These are phyloP conservation scores for Pseudognaphalium luteoalbum DNA, from an alignment of 129 eudicot genomes.

Conservation along the genomic window DNA sequence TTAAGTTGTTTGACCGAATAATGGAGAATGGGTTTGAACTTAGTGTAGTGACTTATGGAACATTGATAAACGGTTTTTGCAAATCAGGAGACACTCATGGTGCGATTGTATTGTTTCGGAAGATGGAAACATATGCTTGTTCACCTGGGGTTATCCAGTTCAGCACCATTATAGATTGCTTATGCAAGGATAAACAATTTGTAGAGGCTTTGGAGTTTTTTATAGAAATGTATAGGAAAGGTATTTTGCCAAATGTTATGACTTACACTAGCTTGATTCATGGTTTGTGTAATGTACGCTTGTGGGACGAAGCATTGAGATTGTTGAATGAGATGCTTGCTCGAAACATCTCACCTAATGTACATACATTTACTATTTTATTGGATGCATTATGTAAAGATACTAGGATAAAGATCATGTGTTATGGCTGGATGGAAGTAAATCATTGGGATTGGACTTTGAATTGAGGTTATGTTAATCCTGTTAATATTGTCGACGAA, in stretches of 20 bases:
- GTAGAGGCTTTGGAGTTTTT: constrained; percentile 28
- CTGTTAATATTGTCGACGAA: too few relatives aligned
- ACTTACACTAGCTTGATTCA: constrained; percentile 33
- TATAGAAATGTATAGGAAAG: constrained; percentile 27
- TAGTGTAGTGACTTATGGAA: constrained; percentile 32
- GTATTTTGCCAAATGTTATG: constrained; percentile 30
- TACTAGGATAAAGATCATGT: constrained; percentile 23
- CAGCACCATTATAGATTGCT: constrained; percentile 27
- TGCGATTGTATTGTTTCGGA: constrained; percentile 18
- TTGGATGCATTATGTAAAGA: constrained; percentile 35
- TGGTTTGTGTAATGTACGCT: constrained; percentile 31
- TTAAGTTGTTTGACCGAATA: constrained; percentile 19
- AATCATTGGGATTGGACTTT: too few relatives aligned
- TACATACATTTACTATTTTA: constrained; percentile 27
- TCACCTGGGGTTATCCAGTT: constrained; percentile 30
- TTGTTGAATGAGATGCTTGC: constrained; percentile 37
- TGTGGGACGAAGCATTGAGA: constrained; percentile 32
- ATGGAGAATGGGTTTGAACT: constrained; percentile 23
- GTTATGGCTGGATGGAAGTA: too few relatives aligned
- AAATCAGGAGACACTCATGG: constrained; percentile 24
- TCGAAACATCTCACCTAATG: constrained; percentile 23
- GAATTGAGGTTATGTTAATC: too few relatives aligned
- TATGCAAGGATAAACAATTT: constrained; percentile 22
- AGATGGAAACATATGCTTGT: constrained; percentile 30
- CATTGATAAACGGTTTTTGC: constrained; percentile 31